Base-by-base conservation (phyloP, 23 red algal genomes). In the Gracilaria domingensis region DNA sequence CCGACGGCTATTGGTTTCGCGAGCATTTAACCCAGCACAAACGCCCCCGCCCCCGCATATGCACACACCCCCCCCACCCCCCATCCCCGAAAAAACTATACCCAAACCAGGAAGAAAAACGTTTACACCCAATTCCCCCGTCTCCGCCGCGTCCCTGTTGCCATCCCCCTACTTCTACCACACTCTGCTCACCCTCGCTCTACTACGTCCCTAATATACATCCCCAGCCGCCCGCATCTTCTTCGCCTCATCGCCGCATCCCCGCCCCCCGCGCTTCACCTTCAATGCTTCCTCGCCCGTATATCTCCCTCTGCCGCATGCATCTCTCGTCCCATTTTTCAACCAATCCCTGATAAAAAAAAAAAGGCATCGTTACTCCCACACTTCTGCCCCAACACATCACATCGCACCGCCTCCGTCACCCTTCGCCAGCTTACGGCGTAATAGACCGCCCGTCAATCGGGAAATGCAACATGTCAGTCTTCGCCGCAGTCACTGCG, bases 401-500 rank as follows among this genome's bases (percentile, higher is more conserved):
- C 56, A 60, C n/a, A 8, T 16, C 60, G 60, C 28, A 8, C 60
- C 30, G 25, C 30, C 23, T 13, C 60, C n/a, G 25, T n/a, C 60
- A 20, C 56, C 8, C 59, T 26, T 32, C 64, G 64, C 64, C 64
- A 69, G 64, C 64, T 69, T 69, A 69, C 64, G 64, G 64, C 64
- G 64, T 69, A 69, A 2, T 8, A 37, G 64, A 69, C 64, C 64
- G 64, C 64, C 29, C 28, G 64, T 69, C 23, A 17, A 30, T 32
- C 33, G 64, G 26, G 33, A 69, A 69, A 69, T 69, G 64, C 64
- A 69, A 18, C 64, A 69, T 69, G 45, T 77, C 72, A 17, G 72
- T 87, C 66, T 74, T 75, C 65, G 50, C 67, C 84, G 84, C 62
- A 50, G 84, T 87, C 84, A 64, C 84, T 9, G 84, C 84, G 39